A percentile compares a stretch with the other conserved stretches of the same genome.
Conservation (phyloP, 352 stramenopile species). For the Globisporangium rhizosaccharum region DNA sequence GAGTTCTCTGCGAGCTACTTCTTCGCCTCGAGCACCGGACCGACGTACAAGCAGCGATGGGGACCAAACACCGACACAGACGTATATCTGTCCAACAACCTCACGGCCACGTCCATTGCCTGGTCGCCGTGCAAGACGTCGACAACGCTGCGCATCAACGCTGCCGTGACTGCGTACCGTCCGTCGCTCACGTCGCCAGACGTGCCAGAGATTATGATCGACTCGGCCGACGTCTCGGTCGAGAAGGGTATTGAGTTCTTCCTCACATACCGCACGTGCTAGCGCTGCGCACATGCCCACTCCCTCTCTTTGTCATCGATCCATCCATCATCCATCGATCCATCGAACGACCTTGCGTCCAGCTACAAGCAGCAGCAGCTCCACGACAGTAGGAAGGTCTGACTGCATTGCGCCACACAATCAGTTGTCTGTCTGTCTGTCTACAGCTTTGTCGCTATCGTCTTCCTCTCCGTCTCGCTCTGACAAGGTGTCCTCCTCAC, state of each 20-base stretch:
- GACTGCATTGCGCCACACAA: too few relatives aligned
- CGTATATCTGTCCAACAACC: slow-evolving; percentile 18
- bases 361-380: neutral
- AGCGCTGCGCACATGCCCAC: neutral
- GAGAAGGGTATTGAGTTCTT: slow-evolving; percentile 22
- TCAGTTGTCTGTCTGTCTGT: too few relatives aligned
- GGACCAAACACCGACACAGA: slow-evolving; percentile 9
- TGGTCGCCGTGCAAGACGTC: slow-evolving; percentile 21
- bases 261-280: slow-evolving; percentile 21
- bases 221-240: slow-evolving; percentile 24
- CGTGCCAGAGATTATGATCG: slow-evolving; percentile 18
- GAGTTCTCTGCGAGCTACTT: slow-evolving; percentile 26
- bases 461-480: too few relatives aligned
- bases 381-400: too few relatives aligned
- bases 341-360: neutral
- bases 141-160: slow-evolving; percentile 30
- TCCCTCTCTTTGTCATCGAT: neutral
- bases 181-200: neutral
- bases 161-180: slow-evolving; percentile 20
- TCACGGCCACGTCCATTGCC: slow-evolving; percentile 15
- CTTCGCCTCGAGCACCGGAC: slow-evolving; percentile 17
- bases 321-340: neutral
- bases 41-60: slow-evolving; percentile 16
- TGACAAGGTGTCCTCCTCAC: too few relatives aligned
- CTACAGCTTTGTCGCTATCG: too few relatives aligned